Evolutionary conservation across 2,329 filamentous ascomycete species (phyloP).

Genomic region (Hypoxylon rubiginosum): DNA sequence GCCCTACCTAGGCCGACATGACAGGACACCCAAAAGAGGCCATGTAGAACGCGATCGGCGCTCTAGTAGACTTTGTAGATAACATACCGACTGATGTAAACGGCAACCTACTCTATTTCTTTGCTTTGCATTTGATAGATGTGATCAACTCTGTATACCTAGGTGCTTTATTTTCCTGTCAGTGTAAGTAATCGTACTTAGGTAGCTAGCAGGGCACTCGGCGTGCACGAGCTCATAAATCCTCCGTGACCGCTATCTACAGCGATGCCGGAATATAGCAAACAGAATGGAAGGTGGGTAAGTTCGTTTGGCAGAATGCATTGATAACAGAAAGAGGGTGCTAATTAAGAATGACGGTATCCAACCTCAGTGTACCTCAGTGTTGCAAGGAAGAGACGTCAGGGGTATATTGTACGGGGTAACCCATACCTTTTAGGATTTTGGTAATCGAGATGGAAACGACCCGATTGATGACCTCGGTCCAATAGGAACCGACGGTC

Average conservation of each 20-base stretch:
- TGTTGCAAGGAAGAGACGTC: constrained; percentile 2
- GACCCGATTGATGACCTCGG: constrained; percentile 28
- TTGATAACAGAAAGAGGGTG: background rate
- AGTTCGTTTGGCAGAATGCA: background rate
- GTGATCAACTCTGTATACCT: no score
- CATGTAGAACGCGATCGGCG: no score
- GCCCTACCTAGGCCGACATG: no score
- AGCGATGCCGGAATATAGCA: constrained; percentile 28
- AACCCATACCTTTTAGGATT: background rate
- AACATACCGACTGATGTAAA: no score
- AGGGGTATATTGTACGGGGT: constrained; percentile 1
- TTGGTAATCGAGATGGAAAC: constrained; percentile 26
- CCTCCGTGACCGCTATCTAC: constrained; percentile 1
- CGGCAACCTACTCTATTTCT: no score
- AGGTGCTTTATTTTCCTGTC: no score
- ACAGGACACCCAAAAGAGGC: no score
- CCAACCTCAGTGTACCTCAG: constrained; percentile 1
- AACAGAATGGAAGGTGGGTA: constrained; percentile 13
- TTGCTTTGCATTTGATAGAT: no score
- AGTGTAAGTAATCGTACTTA: no score
- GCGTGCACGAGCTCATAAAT: background rate
- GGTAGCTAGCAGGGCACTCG: background rate
- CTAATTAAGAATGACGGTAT: constrained; percentile 3
- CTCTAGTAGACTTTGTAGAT: no score
- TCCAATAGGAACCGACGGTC: constrained; percentile 23